These are phyloP conservation scores for Achaetomiella virescens DNA, from an alignment of 495 filamentous ascomycete genomes.

Conservation along the genomic window DNA sequence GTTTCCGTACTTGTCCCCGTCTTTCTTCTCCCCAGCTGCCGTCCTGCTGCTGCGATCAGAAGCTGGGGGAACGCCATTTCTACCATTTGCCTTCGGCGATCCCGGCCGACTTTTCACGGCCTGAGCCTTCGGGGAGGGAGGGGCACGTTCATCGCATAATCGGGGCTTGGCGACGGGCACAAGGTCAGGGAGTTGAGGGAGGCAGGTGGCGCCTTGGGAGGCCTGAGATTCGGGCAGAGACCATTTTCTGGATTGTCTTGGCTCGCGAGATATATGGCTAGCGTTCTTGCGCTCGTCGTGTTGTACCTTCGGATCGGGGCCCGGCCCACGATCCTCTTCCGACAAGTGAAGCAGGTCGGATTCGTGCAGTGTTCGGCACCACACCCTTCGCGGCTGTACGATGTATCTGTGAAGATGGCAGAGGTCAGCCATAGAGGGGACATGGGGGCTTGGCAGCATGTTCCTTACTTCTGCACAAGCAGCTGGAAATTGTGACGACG, in stretches of 20 bases:
- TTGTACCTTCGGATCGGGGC: constrained; percentile 68
- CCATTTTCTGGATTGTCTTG: constrained; percentile 69
- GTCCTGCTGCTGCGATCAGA: constrained; percentile 14
- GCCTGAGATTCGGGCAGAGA: constrained; percentile 55
- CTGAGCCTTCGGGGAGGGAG: constrained; percentile 10
- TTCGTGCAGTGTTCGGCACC: constrained; percentile 62
- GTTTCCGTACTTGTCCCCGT: background rate
- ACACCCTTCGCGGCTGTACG: constrained; percentile 73
- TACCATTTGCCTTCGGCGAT: constrained; percentile 7
- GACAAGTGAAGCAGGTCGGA: constrained; percentile 73
- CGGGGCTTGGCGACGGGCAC: constrained; percentile 24
- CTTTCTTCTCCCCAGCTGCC: background rate
- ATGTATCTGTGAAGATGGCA: constrained; percentile 58
- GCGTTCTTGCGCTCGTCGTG: constrained; percentile 61
- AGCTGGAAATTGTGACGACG: constrained; percentile 48
- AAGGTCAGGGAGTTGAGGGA: constrained; percentile 33
- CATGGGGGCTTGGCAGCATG: background rate
- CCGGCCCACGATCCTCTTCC: constrained; percentile 55
- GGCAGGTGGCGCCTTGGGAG: constrained; percentile 34
- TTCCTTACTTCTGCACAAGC: constrained; percentile 47
- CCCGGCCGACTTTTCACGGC: background rate
- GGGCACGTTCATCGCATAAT: constrained; percentile 7
- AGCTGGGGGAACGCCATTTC: background rate
- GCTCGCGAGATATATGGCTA: constrained; percentile 73
- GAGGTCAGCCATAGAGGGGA: constrained; percentile 12